Evolutionary conservation across 257 asterid genomes (phyloP), one percentile per base, ranked within the genome.

Genomic region (Nicotiana otophora): DNA sequence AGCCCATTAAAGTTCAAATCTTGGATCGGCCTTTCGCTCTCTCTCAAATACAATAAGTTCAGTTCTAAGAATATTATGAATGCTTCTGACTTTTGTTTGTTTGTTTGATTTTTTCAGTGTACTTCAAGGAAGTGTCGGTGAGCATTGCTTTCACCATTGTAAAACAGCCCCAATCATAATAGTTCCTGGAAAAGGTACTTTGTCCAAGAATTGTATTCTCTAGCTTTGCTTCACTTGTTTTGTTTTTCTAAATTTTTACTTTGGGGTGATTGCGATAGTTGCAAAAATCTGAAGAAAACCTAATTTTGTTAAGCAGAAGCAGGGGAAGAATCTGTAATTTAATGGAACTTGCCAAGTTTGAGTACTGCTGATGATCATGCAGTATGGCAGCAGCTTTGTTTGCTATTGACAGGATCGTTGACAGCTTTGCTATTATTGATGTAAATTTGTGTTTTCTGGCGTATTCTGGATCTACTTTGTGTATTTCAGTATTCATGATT

Each of bases 141-240:
- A 88, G 78, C 82, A 84, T 86, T 86, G 89, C 89, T 89, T 87
- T 82, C 90, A 87, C 87, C 78, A 89, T 78, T 87, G 92, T 46
- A 86, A 86, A 87, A 74, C 82, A 48, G 92, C 92, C 12, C 90
- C 90, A 4, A 77, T 89, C 26, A 80, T 89, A 7, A 80, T 88
- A 53, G 89, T 89, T 23, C 92, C 92, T 36, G 88, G 88, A 39
- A 82, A 86, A 84, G 90, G 92, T 87, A 87, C 33, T 14, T 16
- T 60, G 4, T 70, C 34, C 30, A n/a, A 5, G 42, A 34, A 34
- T 34, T 34, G 6, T 34, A 5, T 36, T 70, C 65, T 62, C 46
- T 55, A 23, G 28, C 46, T 6, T 14, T 66, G 12, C 53, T 78
- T 67, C 3, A 8, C 10, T 39, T 36, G 23, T 60, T 23, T 20